Conservation (phyloP, 148 eudicot genomes). For the Camellia granthamiana region DNA sequence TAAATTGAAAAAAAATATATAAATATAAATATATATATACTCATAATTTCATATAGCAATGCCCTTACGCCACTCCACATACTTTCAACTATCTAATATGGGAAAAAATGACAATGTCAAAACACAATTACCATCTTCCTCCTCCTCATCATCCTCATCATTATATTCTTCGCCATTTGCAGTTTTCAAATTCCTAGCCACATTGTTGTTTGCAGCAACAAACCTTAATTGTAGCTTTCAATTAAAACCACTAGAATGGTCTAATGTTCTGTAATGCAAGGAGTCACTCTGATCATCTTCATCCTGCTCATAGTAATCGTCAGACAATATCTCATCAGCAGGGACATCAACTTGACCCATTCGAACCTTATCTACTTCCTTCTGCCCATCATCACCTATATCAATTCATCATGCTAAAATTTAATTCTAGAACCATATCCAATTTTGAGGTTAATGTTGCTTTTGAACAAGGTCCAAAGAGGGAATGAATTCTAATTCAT, state of each 20-base stretch:
- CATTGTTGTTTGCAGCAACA: conserved; percentile 24
- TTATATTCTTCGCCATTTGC: conserved; percentile 41
- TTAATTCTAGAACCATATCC: no score
- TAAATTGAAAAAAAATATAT: neutral
- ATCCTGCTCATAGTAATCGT: conserved; percentile 95
- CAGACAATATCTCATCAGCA: conserved; percentile 91
- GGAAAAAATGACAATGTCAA: neutral
- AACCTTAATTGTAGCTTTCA: conserved; percentile 43
- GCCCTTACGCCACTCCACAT: neutral
- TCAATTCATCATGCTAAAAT: no score
- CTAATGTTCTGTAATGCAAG: conserved; percentile 41
- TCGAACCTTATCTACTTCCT: conserved; percentile 44
- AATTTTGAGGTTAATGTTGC: no score
- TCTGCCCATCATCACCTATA: conserved; percentile 34
- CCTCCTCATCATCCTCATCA: conserved; percentile 42
- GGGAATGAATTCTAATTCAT: no score
- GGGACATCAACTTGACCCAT: conserved; percentile 35
- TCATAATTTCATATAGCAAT: neutral
- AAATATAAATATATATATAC: neutral
- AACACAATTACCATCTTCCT: conserved; percentile 28
- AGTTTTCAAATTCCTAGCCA: conserved; percentile 39
- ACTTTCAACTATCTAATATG: neutral
- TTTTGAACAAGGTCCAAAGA: no score
- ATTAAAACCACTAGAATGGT: conserved; percentile 32
- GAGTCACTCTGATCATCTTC: conserved; percentile 77